A percentile compares a stretch with the other conserved stretches of the same genome.
Evolutionary conservation across 1,284 basidiomycete species (phyloP).

Genomic region (Irpex lacteus): DNA sequence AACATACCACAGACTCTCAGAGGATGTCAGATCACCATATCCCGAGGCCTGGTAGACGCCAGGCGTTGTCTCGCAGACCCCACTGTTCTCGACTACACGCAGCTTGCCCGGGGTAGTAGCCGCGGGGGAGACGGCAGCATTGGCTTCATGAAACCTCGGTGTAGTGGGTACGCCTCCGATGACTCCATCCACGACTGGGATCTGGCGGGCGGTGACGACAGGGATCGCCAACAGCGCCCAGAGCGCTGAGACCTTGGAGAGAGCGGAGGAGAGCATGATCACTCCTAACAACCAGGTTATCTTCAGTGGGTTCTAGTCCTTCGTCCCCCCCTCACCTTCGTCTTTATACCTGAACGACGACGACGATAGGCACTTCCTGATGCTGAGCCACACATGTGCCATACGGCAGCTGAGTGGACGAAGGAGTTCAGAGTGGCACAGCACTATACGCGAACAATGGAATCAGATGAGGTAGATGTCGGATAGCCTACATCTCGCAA

Average conservation of each 20-base stretch:
- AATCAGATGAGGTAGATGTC: not conserved
- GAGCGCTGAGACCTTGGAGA: not conserved
- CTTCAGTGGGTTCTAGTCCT: not conserved
- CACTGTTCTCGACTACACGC: constrained; percentile 52
- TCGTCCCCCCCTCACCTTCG: not conserved
- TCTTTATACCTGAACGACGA: not conserved
- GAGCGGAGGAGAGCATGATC: constrained; percentile 1
- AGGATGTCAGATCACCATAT: constrained; percentile 52
- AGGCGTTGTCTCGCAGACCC: constrained; percentile 55
- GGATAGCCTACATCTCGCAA: not conserved
- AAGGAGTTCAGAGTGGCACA: not conserved
- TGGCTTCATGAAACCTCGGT: constrained; percentile 3
- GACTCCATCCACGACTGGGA: constrained; percentile 45
- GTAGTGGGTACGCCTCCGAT: constrained; percentile 39
- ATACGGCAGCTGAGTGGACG: not conserved
- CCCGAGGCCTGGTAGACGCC: constrained; percentile 59
- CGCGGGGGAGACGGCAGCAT: constrained; percentile 17
- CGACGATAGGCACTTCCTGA: not conserved
- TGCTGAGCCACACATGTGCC: not conserved
- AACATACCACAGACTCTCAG: constrained; percentile 54
- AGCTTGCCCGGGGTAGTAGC: constrained; percentile 46
- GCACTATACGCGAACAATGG: not conserved
- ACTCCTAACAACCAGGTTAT: not conserved
- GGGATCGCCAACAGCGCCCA: not conserved
- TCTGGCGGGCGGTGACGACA: constrained; percentile 28